Conservation (phyloP, 352 stramenopile genomes). For the Phytopythium ostracodes region DNA sequence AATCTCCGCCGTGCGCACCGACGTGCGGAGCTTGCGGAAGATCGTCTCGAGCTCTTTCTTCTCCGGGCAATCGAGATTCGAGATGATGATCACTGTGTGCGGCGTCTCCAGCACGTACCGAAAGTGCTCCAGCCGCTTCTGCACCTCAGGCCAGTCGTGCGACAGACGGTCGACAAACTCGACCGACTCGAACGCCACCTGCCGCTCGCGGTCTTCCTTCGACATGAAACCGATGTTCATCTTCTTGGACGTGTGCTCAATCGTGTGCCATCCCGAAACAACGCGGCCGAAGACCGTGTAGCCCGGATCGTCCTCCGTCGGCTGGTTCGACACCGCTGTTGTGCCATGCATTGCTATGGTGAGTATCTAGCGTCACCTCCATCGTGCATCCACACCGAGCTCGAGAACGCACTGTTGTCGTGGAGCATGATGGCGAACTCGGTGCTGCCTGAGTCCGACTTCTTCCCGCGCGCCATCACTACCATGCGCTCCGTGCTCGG, state of each 20-base stretch:
- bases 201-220: slow-evolving; percentile 59
- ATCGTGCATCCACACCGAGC: not conserved
- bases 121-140: slow-evolving; percentile 65
- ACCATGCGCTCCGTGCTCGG: slow-evolving; percentile 80
- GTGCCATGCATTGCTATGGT: not conserved
- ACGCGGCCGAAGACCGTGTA: slow-evolving; percentile 82
- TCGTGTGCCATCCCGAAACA: slow-evolving; percentile 71
- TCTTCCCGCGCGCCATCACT: slow-evolving; percentile 68
- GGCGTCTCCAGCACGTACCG: slow-evolving; percentile 63
- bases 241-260: slow-evolving; percentile 71
- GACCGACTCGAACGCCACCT: slow-evolving; percentile 70
- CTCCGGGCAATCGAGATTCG: slow-evolving; percentile 92
- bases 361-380: not conserved
- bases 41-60: slow-evolving; percentile 86
- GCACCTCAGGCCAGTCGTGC: slow-evolving; percentile 53
- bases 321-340: slow-evolving; percentile 47
- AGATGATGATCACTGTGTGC: slow-evolving; percentile 92
- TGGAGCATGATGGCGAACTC: slow-evolving; percentile 87
- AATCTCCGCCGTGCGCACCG: slow-evolving; percentile 52
- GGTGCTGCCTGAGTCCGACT: slow-evolving; percentile 64
- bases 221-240: slow-evolving; percentile 63
- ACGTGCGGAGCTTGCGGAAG: slow-evolving; percentile 66
- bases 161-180: slow-evolving; percentile 58
- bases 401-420: slow-evolving; percentile 54
- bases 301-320: slow-evolving; percentile 52